A percentile compares a stretch with the other conserved stretches of the same genome.
phyloP scores from a whole-genome alignment of 805 yeast species.

The Starmerella vaccinii region DNA sequence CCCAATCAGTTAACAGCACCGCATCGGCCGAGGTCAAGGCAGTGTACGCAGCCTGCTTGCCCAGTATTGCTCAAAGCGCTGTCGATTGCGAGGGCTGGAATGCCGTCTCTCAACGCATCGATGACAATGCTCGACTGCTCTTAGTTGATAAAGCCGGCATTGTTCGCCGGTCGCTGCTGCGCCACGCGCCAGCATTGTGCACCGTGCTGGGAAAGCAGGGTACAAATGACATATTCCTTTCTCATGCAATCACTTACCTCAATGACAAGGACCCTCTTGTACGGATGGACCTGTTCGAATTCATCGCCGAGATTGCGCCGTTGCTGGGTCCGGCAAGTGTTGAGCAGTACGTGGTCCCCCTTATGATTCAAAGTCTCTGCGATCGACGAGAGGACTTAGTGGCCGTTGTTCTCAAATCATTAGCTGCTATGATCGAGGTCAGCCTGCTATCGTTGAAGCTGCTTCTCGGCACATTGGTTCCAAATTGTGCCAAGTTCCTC shows the following conservation, averaged over 20 bases:
- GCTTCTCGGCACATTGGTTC: constrained; percentile 44
- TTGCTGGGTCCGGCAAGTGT: constrained; percentile 71
- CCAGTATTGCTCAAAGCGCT: constrained; percentile 58
- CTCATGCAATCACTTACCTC: constrained; percentile 83
- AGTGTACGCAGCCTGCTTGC: constrained; percentile 62
- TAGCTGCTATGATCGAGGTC: constrained; percentile 46
- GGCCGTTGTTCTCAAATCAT: constrained; percentile 51
- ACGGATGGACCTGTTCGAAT: constrained; percentile 58
- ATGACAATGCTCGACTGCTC: constrained; percentile 50
- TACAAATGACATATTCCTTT: constrained; percentile 76
- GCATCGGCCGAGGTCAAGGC: constrained; percentile 45
- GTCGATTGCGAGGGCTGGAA: constrained; percentile 30
- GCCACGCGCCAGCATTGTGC: constrained; percentile 67
- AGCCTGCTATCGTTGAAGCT: constrained; percentile 45
- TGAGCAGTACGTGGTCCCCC: constrained; percentile 80
- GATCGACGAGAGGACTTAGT: constrained; percentile 73
- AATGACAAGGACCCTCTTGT: constrained; percentile 66
- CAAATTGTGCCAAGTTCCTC: constrained; percentile 44
- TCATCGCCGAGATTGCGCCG: constrained; percentile 64
- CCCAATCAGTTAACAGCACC: constrained; percentile 33
- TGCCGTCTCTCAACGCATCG: constrained; percentile 41
- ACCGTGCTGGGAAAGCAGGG: constrained; percentile 75
- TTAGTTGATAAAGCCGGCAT: constrained; percentile 58
- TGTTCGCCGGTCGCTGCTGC: constrained; percentile 61
- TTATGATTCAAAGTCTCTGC: constrained; percentile 68